These are phyloP conservation scores for Lactarius hatsudake DNA, from an alignment of 768 basidiomycete genomes.

Conservation along the genomic window DNA sequence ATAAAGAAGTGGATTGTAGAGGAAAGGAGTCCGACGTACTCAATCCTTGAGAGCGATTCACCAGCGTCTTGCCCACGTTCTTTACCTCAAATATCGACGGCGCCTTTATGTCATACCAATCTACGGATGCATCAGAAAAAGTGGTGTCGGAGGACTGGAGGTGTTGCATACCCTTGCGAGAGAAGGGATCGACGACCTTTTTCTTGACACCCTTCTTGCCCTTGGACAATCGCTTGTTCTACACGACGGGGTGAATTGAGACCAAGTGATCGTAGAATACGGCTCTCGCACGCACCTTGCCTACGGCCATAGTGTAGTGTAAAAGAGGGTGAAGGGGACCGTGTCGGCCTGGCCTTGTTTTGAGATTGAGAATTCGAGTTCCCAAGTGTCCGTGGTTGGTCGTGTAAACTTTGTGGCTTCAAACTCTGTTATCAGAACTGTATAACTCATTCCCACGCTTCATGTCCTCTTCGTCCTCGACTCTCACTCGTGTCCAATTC, in stretches of 20 bases:
- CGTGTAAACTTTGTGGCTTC: conserved; percentile 47
- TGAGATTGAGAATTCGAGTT: conserved; percentile 35
- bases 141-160: background rate
- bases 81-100: conserved; percentile 96
- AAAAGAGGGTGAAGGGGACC: conserved; percentile 41
- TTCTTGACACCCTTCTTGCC: conserved; percentile 99
- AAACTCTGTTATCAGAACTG: conserved; percentile 57
- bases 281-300: conserved; percentile 58
- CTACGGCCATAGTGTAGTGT: conserved; percentile 74
- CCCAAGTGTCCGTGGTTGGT: conserved; percentile 19
- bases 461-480: conserved; percentile 35
- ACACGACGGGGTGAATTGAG: conserved; percentile 1
- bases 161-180: conserved; percentile 82
- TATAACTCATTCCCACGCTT: conserved; percentile 36
- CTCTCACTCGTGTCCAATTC: conserved; percentile 60
- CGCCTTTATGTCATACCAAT: conserved; percentile 99
- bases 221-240: conserved; percentile 99
- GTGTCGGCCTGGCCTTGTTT: conserved; percentile 51
- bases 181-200: conserved; percentile 99
- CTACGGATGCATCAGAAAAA: conserved; percentile 40
- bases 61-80: conserved; percentile 98
- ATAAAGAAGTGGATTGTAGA: conserved; percentile 14
- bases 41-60: conserved; percentile 96
- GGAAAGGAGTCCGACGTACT: conserved; percentile 57
- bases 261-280: background rate